phyloP scores from a whole-genome alignment of 768 basidiomycete species.

The Xanthoconium purpureum region DNA sequence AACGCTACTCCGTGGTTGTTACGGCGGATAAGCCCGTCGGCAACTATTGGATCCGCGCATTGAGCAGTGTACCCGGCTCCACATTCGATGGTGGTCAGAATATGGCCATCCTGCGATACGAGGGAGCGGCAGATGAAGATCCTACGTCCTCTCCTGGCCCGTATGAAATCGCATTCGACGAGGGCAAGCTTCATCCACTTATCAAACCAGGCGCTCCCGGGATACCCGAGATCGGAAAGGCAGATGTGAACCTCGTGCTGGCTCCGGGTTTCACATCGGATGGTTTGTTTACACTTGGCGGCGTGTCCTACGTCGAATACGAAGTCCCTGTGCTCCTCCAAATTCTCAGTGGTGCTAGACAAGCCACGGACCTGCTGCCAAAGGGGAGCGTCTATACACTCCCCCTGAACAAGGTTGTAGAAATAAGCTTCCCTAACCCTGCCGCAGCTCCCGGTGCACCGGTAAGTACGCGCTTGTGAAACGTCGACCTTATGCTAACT shows the following conservation, averaged over 20 bases:
- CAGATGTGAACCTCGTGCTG: slow-evolving; percentile 37
- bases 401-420: slow-evolving; percentile 42
- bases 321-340: slow-evolving; percentile 33
- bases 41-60: slow-evolving; percentile 1
- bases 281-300: slow-evolving; percentile 22
- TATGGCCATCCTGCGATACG: slow-evolving; percentile 51
- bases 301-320: slow-evolving; percentile 35
- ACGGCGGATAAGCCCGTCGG: background rate
- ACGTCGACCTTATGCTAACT: background rate
- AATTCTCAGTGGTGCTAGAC: slow-evolving; percentile 45
- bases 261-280: background rate
- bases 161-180: slow-evolving; percentile 32
- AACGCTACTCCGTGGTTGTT: slow-evolving; percentile 3
- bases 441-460: slow-evolving; percentile 24
- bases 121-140: slow-evolving; percentile 40
- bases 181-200: slow-evolving; percentile 39
- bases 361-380: slow-evolving; percentile 46
- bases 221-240: slow-evolving; percentile 34
- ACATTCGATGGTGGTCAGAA: slow-evolving; percentile 38
- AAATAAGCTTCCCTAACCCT: slow-evolving; percentile 42
- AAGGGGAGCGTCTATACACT: slow-evolving; percentile 46
- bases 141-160: slow-evolving; percentile 40
- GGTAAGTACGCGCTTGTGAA: slow-evolving; percentile 16
- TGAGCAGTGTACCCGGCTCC: slow-evolving; percentile 12
- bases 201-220: slow-evolving; percentile 38